Base-by-base conservation (phyloP, 345 rosid species). In the Eucalyptus microcorys region DNA sequence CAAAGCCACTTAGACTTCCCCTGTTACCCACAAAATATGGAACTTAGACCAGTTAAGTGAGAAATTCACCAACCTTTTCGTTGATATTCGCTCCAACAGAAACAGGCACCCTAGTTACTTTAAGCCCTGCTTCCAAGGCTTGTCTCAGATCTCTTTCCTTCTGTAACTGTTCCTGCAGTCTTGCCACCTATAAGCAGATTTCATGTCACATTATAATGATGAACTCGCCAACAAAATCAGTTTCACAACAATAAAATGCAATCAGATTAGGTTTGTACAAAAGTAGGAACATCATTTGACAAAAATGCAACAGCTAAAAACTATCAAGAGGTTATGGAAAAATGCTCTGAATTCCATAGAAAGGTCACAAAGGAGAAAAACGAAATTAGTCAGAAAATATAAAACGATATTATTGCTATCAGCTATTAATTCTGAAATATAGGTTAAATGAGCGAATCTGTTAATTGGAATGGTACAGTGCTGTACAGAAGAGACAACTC, bases 101-200 rank as follows among this genome's bases (percentile, higher is more conserved):
- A 64, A 89, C 87, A 49, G 90, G 90, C 87, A 91, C 94, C 87
- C 89, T 91, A 52, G 96, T 90, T 87, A 90, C 68, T 88, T 89
- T 88, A 88, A 96, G 94, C 90, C 92, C 97, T 87, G 96, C 90
- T 93, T 96, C 97, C 81, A 98, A 90, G 91, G 94, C 93, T 87
- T 57, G 87, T 92, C 93, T 94, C 91, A 90, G 94, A 81, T 94
- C 96, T 91, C 93, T 94, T 92, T 96, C 98, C 92, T 91, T 94
- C 89, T 93, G 97, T 93, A 98, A 93, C 90, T 94, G 95, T 87
- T 94, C 97, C 91, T 94, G 94, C 85, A 98, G 94, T 91, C 96
- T 95, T 90, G 91, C 94, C 90, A 98, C 99, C 99, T 98, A 92
- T 59, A 92, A 55, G 86, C 89, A 86, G 89, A 48, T 76, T 48